These are phyloP conservation scores for Boletus pseudo-olivaceus DNA, from an alignment of 768 basidiomycete species.

Conservation along the genomic window DNA sequence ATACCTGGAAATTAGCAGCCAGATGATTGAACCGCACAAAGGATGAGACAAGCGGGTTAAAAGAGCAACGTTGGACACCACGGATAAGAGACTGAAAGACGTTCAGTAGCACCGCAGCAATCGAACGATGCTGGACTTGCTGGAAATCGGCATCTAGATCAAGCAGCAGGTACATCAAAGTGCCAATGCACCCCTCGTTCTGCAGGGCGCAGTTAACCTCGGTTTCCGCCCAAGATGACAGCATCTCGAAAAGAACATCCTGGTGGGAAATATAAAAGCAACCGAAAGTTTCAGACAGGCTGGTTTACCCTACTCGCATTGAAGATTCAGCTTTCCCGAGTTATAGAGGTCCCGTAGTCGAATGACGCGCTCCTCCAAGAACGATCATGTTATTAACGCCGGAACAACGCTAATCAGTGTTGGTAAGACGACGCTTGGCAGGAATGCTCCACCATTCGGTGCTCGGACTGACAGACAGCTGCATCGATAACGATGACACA, in stretches of 20 bases:
- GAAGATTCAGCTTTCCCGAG: neutral
- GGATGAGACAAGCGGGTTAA: neutral
- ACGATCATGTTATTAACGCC: neutral
- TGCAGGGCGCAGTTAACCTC: neutral
- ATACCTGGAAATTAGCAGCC: neutral
- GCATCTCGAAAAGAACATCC: neutral
- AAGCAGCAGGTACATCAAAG: neutral
- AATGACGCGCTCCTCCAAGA: neutral
- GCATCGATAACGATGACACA: neutral
- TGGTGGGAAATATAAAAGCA: neutral
- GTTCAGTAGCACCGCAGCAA: neutral
- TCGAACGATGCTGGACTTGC: neutral
- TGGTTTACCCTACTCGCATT: too few relatives aligned
- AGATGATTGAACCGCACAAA: neutral
- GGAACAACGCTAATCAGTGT: neutral
- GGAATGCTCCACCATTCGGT: neutral
- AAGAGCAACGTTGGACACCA: neutral
- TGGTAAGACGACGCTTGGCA: neutral
- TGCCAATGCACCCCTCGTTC: too few relatives aligned
- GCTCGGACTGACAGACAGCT: neutral
- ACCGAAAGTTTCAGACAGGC: neutral
- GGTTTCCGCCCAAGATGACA: neutral
- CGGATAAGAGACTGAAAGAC: neutral
- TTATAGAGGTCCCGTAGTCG: neutral
- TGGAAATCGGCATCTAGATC: neutral